phyloP scores from a whole-genome alignment of 2,329 filamentous ascomycete species.

The Pseudocercospora fijiensis region DNA sequence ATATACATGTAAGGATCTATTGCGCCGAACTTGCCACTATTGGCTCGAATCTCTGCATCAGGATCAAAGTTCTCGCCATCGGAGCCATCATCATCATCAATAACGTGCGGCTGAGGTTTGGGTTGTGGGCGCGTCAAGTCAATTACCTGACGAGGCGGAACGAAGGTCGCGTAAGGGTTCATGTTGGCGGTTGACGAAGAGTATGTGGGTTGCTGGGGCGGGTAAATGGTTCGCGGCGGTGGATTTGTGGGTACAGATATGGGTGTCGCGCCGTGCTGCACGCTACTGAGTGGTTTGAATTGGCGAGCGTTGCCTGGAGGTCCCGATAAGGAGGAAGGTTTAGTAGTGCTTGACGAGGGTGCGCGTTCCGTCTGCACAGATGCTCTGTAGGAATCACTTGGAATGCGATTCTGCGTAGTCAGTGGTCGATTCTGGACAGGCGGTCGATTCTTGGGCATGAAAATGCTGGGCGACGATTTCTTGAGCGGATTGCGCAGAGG shows the following conservation, averaged over 20 bases:
- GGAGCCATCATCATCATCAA: constrained; percentile 34
- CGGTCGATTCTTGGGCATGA: constrained; percentile 30
- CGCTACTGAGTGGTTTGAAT: constrained; percentile 24
- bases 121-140: constrained; percentile 45
- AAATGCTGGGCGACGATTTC: constrained; percentile 31
- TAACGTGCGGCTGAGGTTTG: constrained; percentile 4
- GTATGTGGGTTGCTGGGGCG: constrained; percentile 54
- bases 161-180: constrained; percentile 23
- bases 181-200: constrained; percentile 45
- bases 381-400: constrained; percentile 12
- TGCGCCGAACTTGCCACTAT: constrained; percentile 52
- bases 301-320: constrained; percentile 36
- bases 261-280: constrained; percentile 18
- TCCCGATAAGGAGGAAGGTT: constrained; percentile 28
- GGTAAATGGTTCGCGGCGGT: constrained; percentile 48
- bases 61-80: constrained; percentile 49
- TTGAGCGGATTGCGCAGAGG: constrained; percentile 52
- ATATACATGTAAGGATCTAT: constrained; percentile 62
- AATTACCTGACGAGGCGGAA: constrained; percentile 42
- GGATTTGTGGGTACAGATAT: constrained; percentile 46
- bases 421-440: constrained; percentile 15
- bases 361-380: background rate
- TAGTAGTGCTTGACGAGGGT: background rate
- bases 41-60: constrained; percentile 47
- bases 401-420: constrained; percentile 13